Base-by-base conservation (phyloP, 768 basidiomycete genomes). In the Pluteus cervinus region DNA sequence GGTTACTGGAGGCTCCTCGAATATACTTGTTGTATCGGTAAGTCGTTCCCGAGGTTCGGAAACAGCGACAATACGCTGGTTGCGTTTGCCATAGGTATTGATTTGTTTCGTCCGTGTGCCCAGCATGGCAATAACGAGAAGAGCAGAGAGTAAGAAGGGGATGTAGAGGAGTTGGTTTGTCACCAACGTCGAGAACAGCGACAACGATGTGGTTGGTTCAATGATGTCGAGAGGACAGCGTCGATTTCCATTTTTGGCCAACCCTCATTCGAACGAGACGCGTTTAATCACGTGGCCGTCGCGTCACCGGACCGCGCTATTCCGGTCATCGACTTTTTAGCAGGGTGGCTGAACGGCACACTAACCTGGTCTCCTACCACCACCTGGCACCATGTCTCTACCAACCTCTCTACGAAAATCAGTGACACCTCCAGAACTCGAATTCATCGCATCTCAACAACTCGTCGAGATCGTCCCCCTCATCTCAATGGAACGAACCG, bases 401-500 rank as follows among this genome's bases (percentile, higher is more conserved):
- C 89, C 91, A 3, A 66, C 69, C 29, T 63, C 76, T 4, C 66
- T 94, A 12, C 73, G 81, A 40, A 65, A 69, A 3, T 86, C 87
- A 0, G 68, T 89, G 23, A 82, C 82, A 5, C 89, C 91, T 22
- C 74, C 78, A 42, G 91, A 96, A 56, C 76, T 94, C 18, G 90
- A 93, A 48, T 78, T 93, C 37, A 75, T 94, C 38, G 87, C 92
- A 1, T 86, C 76, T 14, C 85, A 96, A 49, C 74, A 89, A 42
- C 66, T 83, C 24, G 70, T 97, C 30, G 86, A 91, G 45, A 86
- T 96, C 41, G 72, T 92, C 2, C 92, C 92, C 1, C 66, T 90
- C 18, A 87, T 96, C 44, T 68, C 84, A 5, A 93, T 94, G 88
- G 88, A 91, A 52, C 77, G 73, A 46, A 91, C 91, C 17, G 81